Evolutionary conservation across 2,329 filamentous ascomycete species (phyloP).

Genomic region (Neonectria ditissima): DNA sequence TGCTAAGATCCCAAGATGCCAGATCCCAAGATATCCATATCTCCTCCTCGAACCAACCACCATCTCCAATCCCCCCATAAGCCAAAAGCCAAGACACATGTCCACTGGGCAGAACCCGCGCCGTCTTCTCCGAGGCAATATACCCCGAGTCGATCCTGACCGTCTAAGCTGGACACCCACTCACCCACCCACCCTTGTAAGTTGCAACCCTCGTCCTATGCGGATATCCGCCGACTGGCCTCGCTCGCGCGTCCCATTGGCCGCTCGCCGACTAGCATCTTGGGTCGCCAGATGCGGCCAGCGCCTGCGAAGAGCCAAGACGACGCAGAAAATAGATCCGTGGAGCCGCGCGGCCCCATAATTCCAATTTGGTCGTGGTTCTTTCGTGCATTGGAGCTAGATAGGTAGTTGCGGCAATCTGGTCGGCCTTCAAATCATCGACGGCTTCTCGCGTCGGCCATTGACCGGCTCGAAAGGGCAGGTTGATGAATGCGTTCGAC

Average conservation of each 20-base stretch:
- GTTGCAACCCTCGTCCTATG: too few relatives aligned
- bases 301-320: slow-evolving; percentile 37
- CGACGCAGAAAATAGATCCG: slow-evolving; percentile 38
- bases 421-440: slow-evolving; percentile 4
- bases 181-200: too few relatives aligned
- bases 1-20: background rate
- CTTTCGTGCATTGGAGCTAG: background rate
- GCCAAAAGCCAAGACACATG: slow-evolving; percentile 16
- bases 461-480: slow-evolving; percentile 15
- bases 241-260: slow-evolving; percentile 27
- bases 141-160: background rate
- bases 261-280: slow-evolving; percentile 26
- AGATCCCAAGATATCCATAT: slow-evolving; percentile 19
- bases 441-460: slow-evolving; percentile 2
- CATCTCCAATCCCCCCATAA: background rate
- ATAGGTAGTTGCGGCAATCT: background rate
- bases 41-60: slow-evolving; percentile 21
- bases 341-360: slow-evolving; percentile 30
- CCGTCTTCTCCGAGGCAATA: slow-evolving; percentile 1
- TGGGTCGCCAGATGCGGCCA: slow-evolving; percentile 42
- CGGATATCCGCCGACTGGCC: slow-evolving; percentile 1
- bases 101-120: slow-evolving; percentile 2
- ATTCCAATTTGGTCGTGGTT: background rate
- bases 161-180: background rate
- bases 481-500: background rate